A percentile compares a stretch with the other conserved stretches of the same genome.
Conservation (phyloP, 208 protist species). For the Wallacemonas sp. region DNA sequence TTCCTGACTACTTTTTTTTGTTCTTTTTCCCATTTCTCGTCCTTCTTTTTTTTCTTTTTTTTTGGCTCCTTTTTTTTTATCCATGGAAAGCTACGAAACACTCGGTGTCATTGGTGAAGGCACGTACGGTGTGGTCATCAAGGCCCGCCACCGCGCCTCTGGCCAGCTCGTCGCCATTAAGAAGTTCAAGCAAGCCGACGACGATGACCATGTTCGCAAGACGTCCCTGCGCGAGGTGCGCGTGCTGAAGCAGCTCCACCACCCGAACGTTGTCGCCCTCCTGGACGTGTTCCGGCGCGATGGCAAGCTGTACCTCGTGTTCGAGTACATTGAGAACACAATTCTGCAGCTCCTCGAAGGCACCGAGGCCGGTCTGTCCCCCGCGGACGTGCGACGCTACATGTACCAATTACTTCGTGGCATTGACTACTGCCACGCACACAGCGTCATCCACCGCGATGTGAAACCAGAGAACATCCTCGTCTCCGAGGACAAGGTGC, state of each 20-base stretch:
- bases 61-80: not conserved
- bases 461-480: constrained; percentile 95
- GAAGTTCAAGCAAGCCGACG: constrained; percentile 96
- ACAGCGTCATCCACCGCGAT: constrained; percentile 94
- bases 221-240: constrained; percentile 93
- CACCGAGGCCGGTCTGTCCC: constrained; percentile 66
- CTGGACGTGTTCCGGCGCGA: constrained; percentile 93
- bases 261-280: constrained; percentile 95
- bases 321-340: constrained; percentile 94
- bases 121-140: constrained; percentile 95
- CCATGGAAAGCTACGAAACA: constrained; percentile 93
- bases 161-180: constrained; percentile 96
- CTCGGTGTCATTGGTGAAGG: constrained; percentile 93
- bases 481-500: constrained; percentile 71
- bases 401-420: constrained; percentile 94
- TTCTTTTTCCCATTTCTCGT: not conserved
- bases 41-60: constrained; percentile 16
- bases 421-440: constrained; percentile 93
- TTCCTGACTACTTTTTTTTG: not conserved
- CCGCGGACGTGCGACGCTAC: constrained; percentile 77
- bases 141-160: constrained; percentile 92
- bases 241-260: constrained; percentile 93
- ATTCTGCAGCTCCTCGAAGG: constrained; percentile 93
- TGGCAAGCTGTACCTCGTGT: constrained; percentile 95
- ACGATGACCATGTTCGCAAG: constrained; percentile 94